Conservation (phyloP, 106 monocot genomes). For the Agapanthus africanus region DNA sequence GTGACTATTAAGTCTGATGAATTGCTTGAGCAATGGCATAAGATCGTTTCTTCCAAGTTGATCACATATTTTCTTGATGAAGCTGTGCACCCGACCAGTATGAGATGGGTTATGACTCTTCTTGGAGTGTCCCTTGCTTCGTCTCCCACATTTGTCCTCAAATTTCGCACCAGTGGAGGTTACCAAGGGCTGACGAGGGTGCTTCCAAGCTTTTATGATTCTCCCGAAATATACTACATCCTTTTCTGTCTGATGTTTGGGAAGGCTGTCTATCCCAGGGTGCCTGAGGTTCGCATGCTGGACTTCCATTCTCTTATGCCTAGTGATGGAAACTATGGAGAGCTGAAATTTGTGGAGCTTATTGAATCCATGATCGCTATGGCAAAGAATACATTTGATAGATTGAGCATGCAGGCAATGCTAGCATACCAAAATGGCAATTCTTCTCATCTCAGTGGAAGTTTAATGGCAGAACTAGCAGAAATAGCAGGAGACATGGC, state of each 20-base stretch:
- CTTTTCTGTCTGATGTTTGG: slow-evolving; percentile 92
- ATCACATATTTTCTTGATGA: slow-evolving; percentile 98
- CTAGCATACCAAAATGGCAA: slow-evolving; percentile 18
- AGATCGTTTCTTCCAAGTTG: slow-evolving; percentile 93
- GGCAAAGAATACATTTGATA: slow-evolving; percentile 92
- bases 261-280: slow-evolving; percentile 89
- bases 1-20: slow-evolving; percentile 86
- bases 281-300: slow-evolving; percentile 96
- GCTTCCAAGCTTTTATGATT: slow-evolving; percentile 94
- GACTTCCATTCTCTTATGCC: slow-evolving; percentile 94
- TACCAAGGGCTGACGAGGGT: slow-evolving; percentile 71
- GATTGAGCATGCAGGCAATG: slow-evolving; percentile 58
- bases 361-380: slow-evolving; percentile 85
- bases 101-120: slow-evolving; percentile 99
- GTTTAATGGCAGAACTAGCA: slow-evolving; percentile 67
- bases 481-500: slow-evolving; percentile 52
- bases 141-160: slow-evolving; percentile 81
- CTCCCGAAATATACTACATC: slow-evolving; percentile 96
- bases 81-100: slow-evolving; percentile 95
- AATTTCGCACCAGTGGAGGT: slow-evolving; percentile 79
- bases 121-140: slow-evolving; percentile 91
- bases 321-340: slow-evolving; percentile 76
- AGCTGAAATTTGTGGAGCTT: slow-evolving; percentile 87
- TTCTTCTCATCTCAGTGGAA: slow-evolving; percentile 60
- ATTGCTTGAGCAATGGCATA: slow-evolving; percentile 96